Percentiles rank a stretch among this genome's conserved stretches.
Evolutionary conservation across 2,329 filamentous ascomycete species (phyloP).

Genomic region (Pestalotiopsis sp.): DNA sequence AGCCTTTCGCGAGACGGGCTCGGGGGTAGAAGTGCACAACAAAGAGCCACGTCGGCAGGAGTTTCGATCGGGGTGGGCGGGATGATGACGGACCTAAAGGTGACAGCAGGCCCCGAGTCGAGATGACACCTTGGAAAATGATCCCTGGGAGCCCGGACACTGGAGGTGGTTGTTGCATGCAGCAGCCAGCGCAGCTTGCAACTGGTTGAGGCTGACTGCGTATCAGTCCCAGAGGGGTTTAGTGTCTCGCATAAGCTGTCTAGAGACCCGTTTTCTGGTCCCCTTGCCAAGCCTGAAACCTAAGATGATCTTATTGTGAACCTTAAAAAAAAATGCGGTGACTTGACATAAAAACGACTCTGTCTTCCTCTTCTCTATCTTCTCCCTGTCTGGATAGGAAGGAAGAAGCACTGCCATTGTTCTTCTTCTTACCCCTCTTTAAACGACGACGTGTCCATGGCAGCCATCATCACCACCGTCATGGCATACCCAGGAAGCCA

Average conservation of each 20-base stretch:
- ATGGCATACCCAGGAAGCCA: background rate
- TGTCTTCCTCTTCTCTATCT: background rate
- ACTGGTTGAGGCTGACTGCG: slow-evolving; percentile 11
- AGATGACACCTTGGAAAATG: slow-evolving; percentile 8
- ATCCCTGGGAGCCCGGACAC: background rate
- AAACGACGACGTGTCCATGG: background rate
- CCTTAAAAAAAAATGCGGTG: background rate
- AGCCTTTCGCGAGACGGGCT: too few species aligned
- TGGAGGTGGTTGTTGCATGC: background rate
- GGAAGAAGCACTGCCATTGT: background rate
- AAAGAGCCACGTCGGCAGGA: too few species aligned
- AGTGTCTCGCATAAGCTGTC: background rate
- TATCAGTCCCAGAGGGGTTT: background rate
- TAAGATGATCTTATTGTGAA: background rate
- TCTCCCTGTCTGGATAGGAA: background rate
- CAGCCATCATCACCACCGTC: too few species aligned
- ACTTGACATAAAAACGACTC: background rate
- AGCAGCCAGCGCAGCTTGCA: background rate
- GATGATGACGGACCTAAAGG: background rate
- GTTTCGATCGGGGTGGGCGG: background rate
- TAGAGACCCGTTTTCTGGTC: background rate
- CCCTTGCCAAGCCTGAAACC: slow-evolving; percentile 10
- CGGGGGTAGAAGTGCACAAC: too few species aligned
- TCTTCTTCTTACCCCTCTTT: background rate
- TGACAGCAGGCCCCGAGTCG: background rate